Base-by-base conservation (phyloP, 768 basidiomycete genomes). In the Suillus subaureus region DNA sequence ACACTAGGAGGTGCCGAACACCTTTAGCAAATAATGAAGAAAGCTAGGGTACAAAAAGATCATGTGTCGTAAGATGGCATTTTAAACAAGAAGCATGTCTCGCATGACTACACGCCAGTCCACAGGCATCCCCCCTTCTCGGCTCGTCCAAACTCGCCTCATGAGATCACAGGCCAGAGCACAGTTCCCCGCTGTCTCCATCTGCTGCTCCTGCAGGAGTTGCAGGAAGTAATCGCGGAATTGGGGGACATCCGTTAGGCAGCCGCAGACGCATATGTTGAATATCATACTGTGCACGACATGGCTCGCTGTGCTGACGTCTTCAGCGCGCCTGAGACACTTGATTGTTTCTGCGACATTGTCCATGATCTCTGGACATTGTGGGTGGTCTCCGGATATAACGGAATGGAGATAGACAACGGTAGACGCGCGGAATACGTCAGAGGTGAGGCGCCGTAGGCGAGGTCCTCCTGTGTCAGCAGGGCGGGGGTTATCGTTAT, bases 231-330 rank as follows among this genome's bases (percentile, higher is more conserved):
- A 79, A 3, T 66, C 49, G 61, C 83, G 83, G 66, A 87, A 78
- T 1, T 62, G 62, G 4, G 42, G 65, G 61, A 85, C 79, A 72
- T 88, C 86, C 67, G 89, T 87, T 61, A 93, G 82, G 68, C 84
- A 87, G 1, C 91, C 91, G 66, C 86, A 86, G 61, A 94, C 83
- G 71, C 89, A 92, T 65, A 92, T 87, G 54, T 86, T 85, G 70
- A 93, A 92, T 69, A 93, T 90, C 33, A 91, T 92, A 77, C 89
- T 91, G 45, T 91, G 82, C 64, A 92, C 84, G 33, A 93, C 89
- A 16, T 84, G 81, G 51, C 83, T 82, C 56, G 82, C 78, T 49
- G 80, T 77, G 52, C 69, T 74, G n/a, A 69, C 69, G 69, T 78
- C 74, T 70, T 70, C 73, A 66, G 83, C 80, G 18, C 65, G 70